Conservation (phyloP, 495 filamentous ascomycete genomes). For the Viridothelium virens region DNA sequence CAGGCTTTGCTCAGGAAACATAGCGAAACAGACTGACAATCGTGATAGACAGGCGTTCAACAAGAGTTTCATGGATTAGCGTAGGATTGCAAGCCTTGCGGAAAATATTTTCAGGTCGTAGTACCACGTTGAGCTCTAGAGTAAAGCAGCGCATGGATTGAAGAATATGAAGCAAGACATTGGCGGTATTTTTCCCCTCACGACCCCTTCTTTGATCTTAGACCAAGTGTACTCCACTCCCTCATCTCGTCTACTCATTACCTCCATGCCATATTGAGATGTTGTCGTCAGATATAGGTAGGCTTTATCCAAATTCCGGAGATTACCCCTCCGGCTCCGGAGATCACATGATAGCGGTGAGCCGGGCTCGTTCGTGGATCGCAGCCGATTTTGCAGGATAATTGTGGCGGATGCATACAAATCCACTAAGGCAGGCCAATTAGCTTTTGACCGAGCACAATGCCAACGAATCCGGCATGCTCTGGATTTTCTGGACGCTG, state of each 20-base stretch:
- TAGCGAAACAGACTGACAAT: no score
- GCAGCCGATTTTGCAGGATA: neutral
- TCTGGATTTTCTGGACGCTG: neutral
- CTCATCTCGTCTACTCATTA: neutral
- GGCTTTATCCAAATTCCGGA: no score
- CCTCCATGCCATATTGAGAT: neutral
- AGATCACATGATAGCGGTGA: neutral
- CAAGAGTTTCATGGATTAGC: no score
- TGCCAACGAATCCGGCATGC: conserved; percentile 12
- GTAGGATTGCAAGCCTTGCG: no score
- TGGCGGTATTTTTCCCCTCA: neutral
- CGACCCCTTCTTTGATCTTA: neutral
- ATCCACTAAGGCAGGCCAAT: neutral
- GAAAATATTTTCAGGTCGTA: no score
- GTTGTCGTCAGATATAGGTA: no score
- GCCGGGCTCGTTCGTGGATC: neutral
- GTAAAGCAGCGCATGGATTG: no score
- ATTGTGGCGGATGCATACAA: neutral
- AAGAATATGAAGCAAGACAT: no score
- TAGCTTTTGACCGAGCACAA: neutral
- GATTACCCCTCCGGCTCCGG: neutral
- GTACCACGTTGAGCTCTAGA: no score
- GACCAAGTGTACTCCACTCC: neutral
- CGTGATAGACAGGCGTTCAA: no score
- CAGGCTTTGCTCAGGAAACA: no score